Evolutionary conservation across 2,329 filamentous ascomycete species (phyloP).

Genomic region (Aspergillus arachidicola): DNA sequence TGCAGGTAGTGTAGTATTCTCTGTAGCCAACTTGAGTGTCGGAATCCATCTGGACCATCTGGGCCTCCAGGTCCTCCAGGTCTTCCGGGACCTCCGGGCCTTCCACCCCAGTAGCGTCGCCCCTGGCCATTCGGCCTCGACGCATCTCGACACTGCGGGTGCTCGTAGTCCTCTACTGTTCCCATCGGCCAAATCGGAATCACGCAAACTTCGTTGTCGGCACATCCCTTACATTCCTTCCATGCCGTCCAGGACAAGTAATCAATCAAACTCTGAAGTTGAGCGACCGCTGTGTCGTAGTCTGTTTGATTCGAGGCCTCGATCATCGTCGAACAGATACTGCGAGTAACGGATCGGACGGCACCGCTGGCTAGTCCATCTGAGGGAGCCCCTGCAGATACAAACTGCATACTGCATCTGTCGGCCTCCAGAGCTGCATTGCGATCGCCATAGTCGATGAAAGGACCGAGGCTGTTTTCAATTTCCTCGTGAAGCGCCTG

Average conservation of each 20-base stretch:
- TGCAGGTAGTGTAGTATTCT: background rate
- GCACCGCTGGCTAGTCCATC: conserved; percentile 28
- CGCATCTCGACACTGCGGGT: conserved; percentile 48
- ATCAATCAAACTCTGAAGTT: conserved; percentile 46
- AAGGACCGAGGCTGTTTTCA: conserved; percentile 33
- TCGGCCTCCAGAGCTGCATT: conserved; percentile 30
- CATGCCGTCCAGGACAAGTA: conserved; percentile 63
- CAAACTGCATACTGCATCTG: conserved; percentile 39
- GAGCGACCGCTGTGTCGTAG: conserved; percentile 29
- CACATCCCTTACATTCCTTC: conserved; percentile 60
- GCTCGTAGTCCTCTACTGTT: conserved; percentile 55
- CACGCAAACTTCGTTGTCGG: conserved; percentile 58
- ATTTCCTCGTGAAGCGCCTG: conserved; percentile 32
- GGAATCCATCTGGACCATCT: background rate
- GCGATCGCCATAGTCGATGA: conserved; percentile 37
- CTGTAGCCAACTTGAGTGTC: background rate
- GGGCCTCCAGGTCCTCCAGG: background rate
- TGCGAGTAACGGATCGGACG: conserved; percentile 33
- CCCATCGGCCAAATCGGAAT: conserved; percentile 69
- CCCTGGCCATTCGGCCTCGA: conserved; percentile 24
- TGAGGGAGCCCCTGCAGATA: conserved; percentile 23
- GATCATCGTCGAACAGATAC: conserved; percentile 36
- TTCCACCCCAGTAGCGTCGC: conserved; percentile 32
- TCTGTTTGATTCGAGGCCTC: conserved; percentile 24
- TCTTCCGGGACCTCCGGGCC: background rate